Base-by-base conservation (phyloP, 2,329 filamentous ascomycete species). In the Apiospora rasikravindrae region DNA sequence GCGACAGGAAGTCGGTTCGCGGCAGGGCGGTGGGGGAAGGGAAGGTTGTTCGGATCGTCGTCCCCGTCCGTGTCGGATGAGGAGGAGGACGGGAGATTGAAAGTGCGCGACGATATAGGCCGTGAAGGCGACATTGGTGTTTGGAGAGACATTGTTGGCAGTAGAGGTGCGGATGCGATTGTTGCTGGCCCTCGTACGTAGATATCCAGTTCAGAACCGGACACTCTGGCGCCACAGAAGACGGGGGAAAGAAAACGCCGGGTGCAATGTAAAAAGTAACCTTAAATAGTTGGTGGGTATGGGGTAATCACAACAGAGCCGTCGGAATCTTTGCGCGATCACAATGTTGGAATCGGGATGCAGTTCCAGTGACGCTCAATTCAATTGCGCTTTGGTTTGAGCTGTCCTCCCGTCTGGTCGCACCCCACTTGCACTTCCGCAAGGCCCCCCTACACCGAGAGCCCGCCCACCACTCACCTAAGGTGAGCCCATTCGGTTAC, bases 1-100 rank as follows among this genome's bases (percentile, higher is more conserved):
- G 88, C 2, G 89, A 84, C 8, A 98, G 89, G 83, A 99, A 99
- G 79, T 96, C 94, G 72, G 88, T 86, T 72, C 96, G 93, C 1
- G 94, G 90, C 22, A 99, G 90, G 4, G 95, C 94, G 51, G 91
- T 88, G 1, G 96, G 96, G 96, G 84, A 98, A 98, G 16, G 96
- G 96, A 6, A 98, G 90, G 26, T 91, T 91, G 77, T 90, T 87
- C 77, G 92, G 90, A 77, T 93, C 90, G 77, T 90, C 85, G 72
- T 80, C 75, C 44, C 75, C 73, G 70, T 73, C 73, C 13, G 74
- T 71, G 37, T 74, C 70, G 42, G 82, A 81, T 49, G 83, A 83
- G 4, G 82, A 81, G 1, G 80, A 81, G n/a, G 82, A 83, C 29
- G 82, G 80, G 5, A 87, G 81, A 70, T 83, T 81, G 80, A 86